Conservation (phyloP, 257 asterid genomes). For the Fraxinus cuspidata region DNA sequence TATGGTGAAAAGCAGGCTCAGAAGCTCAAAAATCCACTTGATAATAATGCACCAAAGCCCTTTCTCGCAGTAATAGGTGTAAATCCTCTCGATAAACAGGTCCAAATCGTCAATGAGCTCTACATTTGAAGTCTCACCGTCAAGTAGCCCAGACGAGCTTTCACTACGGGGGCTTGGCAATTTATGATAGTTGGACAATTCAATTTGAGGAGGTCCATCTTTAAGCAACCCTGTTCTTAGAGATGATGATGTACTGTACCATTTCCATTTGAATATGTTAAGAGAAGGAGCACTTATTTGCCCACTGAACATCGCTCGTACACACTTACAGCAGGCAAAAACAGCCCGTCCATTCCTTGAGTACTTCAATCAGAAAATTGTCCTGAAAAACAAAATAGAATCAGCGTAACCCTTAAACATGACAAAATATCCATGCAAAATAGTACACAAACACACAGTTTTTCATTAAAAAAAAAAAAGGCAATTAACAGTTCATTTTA, state of each 20-base stretch:
- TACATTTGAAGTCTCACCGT: constrained; percentile 64
- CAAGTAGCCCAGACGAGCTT: constrained; percentile 95
- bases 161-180: constrained; percentile 84
- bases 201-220: constrained; percentile 69
- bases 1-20: constrained; percentile 76
- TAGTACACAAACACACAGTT: not conserved
- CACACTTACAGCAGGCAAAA: constrained; percentile 45
- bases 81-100: constrained; percentile 86
- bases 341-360: constrained; percentile 59
- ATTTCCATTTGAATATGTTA: constrained; percentile 73
- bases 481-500: not conserved
- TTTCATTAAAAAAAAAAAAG: not conserved
- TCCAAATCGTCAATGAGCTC: constrained; percentile 83
- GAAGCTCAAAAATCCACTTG: constrained; percentile 85
- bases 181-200: constrained; percentile 74
- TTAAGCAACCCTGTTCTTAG: constrained; percentile 64
- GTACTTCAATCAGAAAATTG: constrained; percentile 34
- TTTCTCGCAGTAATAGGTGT: constrained; percentile 83
- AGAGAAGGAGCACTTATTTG: constrained; percentile 57
- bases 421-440: not conserved
- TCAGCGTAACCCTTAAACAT: constrained; percentile 14
- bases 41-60: constrained; percentile 94
- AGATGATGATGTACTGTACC: constrained; percentile 56
- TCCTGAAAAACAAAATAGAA: constrained; percentile 35
- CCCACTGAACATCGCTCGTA: constrained; percentile 84